These are phyloP conservation scores for Mallotus japonicus DNA, from an alignment of 441 rosid species.

Conservation along the genomic window DNA sequence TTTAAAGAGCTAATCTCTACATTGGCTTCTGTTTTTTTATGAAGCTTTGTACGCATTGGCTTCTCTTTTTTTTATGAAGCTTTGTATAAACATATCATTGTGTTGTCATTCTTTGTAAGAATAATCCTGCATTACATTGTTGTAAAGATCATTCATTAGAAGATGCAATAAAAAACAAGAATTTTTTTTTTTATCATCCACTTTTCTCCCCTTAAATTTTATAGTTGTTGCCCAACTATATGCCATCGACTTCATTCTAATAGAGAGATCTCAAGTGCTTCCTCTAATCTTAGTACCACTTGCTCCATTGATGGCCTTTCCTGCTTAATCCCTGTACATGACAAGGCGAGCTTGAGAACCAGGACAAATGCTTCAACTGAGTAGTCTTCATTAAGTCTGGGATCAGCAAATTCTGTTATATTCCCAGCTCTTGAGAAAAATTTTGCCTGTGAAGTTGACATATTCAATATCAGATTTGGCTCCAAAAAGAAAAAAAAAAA, in stretches of 20 bases:
- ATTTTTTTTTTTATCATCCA: background rate
- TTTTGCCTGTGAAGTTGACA: constrained; percentile 39
- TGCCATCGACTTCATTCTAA: constrained; percentile 7
- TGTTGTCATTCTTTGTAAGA: constrained; percentile 21
- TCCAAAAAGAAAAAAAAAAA: background rate
- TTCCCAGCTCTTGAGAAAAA: constrained; percentile 39
- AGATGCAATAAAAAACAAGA: constrained; percentile 10
- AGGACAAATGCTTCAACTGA: constrained; percentile 44
- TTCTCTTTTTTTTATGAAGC: constrained; percentile 39
- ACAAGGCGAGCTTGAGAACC: constrained; percentile 47
- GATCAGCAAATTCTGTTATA: constrained; percentile 48
- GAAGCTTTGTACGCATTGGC: constrained; percentile 39
- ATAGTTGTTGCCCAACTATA: background rate
- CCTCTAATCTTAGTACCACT: constrained; percentile 41
- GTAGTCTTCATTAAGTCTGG: constrained; percentile 50
- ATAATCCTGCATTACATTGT: constrained; percentile 1
- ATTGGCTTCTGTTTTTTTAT: constrained; percentile 36
- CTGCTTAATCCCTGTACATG: constrained; percentile 49
- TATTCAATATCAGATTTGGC: background rate
- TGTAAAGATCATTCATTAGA: constrained; percentile 12
- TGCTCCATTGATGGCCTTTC: constrained; percentile 60
- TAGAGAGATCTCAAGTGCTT: constrained; percentile 38
- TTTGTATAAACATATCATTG: constrained; percentile 23
- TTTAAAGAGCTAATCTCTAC: constrained; percentile 42
- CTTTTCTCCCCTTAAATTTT: background rate